A percentile compares a stretch with the other conserved stretches of the same genome.
Conservation (phyloP, 176 grass and related monocot species). For the Luzula sylvatica region DNA sequence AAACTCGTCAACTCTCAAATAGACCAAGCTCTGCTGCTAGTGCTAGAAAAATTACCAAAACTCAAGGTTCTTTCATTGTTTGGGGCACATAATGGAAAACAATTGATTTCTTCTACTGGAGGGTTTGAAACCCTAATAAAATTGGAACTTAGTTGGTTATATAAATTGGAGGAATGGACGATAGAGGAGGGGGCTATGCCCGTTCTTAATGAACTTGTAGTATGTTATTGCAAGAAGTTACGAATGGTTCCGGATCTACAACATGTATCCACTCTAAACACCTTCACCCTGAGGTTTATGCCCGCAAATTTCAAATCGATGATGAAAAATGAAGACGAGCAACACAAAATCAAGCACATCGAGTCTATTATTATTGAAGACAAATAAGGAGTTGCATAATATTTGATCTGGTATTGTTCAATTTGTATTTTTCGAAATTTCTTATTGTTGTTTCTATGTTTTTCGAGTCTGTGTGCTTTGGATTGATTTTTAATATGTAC, state of each 20-base stretch:
- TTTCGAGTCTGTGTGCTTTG: too few relatives aligned
- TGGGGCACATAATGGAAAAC: background rate
- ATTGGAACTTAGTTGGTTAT: too few relatives aligned
- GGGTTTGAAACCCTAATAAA: background rate
- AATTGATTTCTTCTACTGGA: background rate
- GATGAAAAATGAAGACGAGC: background rate
- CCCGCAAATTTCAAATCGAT: background rate
- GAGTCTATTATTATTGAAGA: background rate
- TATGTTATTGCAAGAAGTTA: background rate
- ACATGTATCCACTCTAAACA: background rate
- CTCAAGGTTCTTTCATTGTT: background rate
- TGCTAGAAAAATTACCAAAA: background rate
- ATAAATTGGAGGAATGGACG: background rate
- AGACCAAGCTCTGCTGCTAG: background rate
- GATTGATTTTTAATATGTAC: too few relatives aligned
- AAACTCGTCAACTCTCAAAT: background rate
- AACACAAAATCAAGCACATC: background rate
- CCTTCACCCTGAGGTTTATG: background rate
- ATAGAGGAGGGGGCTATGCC: conserved; percentile 1
- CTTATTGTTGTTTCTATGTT: too few relatives aligned
- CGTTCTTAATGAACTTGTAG: background rate
- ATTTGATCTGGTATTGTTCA: too few relatives aligned
- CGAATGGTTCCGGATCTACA: background rate
- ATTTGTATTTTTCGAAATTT: too few relatives aligned
- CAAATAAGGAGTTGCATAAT: too few relatives aligned